Conservation (phyloP, 352 stramenopile genomes). For the Phytophthora pseudosyringae region DNA sequence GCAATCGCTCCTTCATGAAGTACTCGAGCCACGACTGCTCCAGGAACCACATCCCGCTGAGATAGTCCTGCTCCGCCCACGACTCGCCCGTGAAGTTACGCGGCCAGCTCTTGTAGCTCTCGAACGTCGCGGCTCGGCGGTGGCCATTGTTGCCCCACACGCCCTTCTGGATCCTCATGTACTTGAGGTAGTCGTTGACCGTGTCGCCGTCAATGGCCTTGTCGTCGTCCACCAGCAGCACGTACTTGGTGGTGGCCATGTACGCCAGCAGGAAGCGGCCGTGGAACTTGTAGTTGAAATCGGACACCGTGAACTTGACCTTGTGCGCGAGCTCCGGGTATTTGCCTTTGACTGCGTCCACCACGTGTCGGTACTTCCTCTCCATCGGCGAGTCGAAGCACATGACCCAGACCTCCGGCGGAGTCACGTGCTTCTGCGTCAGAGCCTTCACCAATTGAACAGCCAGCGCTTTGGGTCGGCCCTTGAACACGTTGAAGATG, state of each 20-base stretch:
- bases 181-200: slow-evolving; percentile 48
- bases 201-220: slow-evolving; percentile 55
- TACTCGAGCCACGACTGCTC: slow-evolving; percentile 71
- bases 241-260: slow-evolving; percentile 63
- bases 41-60: slow-evolving; percentile 73
- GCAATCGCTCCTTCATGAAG: slow-evolving; percentile 61
- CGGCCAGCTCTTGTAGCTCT: slow-evolving; percentile 63
- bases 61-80: slow-evolving; percentile 63
- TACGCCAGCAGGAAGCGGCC: slow-evolving; percentile 58
- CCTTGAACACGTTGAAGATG: slow-evolving; percentile 80
- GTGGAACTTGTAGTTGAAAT: slow-evolving; percentile 65
- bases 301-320: slow-evolving; percentile 51
- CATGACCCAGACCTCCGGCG: slow-evolving; percentile 67
- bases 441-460: slow-evolving; percentile 51
- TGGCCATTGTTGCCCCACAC: slow-evolving; percentile 67
- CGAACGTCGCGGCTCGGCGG: slow-evolving; percentile 45
- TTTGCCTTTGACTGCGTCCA: slow-evolving; percentile 38
- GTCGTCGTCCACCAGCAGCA: slow-evolving; percentile 57
- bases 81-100: slow-evolving; percentile 36
- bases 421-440: slow-evolving; percentile 43
- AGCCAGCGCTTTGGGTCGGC: slow-evolving; percentile 46
- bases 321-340: slow-evolving; percentile 27
- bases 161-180: slow-evolving; percentile 45
- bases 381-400: slow-evolving; percentile 60
- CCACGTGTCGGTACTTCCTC: slow-evolving; percentile 48